These are phyloP conservation scores for Dryas octopetala DNA, from an alignment of 306 rosid species.

Conservation along the genomic window DNA sequence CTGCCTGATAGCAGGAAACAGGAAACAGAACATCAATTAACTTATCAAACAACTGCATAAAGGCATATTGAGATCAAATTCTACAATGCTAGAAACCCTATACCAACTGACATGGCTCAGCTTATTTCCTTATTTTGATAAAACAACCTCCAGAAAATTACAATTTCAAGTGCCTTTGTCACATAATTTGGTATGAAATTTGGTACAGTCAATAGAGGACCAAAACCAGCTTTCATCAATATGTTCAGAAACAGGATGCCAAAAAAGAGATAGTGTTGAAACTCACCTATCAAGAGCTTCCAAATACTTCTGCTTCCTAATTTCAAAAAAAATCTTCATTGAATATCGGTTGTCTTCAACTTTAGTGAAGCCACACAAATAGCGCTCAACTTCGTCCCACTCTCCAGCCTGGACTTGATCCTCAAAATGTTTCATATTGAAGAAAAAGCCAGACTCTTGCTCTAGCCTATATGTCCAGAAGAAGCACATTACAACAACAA, in stretches of 20 bases:
- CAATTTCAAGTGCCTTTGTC: not conserved
- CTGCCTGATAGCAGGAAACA: conserved; percentile 33
- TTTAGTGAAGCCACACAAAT: conserved; percentile 47
- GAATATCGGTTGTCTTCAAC: conserved; percentile 52
- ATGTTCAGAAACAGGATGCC: not conserved
- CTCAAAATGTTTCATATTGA: conserved; percentile 51
- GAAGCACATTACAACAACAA: conserved; percentile 10
- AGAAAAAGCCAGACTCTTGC: conserved; percentile 50
- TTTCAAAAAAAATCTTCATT: conserved; percentile 49
- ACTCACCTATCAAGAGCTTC: conserved; percentile 53
- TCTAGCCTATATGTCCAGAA: conserved; percentile 39
- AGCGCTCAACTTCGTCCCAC: conserved; percentile 56
- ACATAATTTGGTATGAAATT: not conserved
- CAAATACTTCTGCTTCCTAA: conserved; percentile 52
- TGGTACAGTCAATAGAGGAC: not conserved
- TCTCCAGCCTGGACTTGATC: conserved; percentile 54
- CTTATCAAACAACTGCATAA: not conserved
- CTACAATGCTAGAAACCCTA: not conserved
- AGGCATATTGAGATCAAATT: not conserved
- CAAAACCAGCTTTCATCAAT: not conserved
- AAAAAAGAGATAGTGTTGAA: not conserved
- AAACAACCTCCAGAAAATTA: not conserved
- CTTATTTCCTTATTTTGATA: not conserved
- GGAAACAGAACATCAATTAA: not conserved
- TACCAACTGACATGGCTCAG: not conserved